Conservation (phyloP, 1,284 basidiomycete species). For the Mycena citricolor region DNA sequence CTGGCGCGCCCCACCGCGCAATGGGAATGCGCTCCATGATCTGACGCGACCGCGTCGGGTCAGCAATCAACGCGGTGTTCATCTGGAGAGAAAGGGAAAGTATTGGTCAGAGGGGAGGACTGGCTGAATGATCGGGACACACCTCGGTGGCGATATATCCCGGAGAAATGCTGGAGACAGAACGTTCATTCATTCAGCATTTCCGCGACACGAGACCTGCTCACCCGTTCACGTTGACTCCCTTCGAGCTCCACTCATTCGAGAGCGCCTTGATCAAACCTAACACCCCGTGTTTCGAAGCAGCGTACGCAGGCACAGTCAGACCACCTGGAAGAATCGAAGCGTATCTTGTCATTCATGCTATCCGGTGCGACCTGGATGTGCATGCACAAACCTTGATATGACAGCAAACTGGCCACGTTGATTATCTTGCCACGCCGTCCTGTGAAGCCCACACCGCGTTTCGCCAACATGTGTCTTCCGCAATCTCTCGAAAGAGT, state of each 20-base stretch:
- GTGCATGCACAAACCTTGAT: too few relatives aligned
- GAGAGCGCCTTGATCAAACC: slow-evolving; percentile 66
- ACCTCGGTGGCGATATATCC: slow-evolving; percentile 94
- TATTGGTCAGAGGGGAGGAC: slow-evolving; percentile 1
- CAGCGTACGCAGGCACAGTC: slow-evolving; percentile 89
- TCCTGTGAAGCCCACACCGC: slow-evolving; percentile 25
- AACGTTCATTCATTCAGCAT: background rate
- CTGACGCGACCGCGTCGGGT: slow-evolving; percentile 77
- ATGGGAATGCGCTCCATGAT: slow-evolving; percentile 94
- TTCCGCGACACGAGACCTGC: too few relatives aligned
- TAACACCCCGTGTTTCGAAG: slow-evolving; percentile 56
- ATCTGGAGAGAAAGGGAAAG: slow-evolving; percentile 33
- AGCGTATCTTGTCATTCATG: slow-evolving; percentile 27
- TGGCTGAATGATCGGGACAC: slow-evolving; percentile 32
- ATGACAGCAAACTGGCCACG: slow-evolving; percentile 76
- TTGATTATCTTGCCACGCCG: slow-evolving; percentile 79
- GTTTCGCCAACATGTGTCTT: slow-evolving; percentile 73
- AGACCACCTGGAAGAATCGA: slow-evolving; percentile 49
- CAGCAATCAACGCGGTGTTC: slow-evolving; percentile 78
- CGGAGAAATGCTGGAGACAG: slow-evolving; percentile 84
- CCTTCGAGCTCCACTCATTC: slow-evolving; percentile 66
- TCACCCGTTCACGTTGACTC: slow-evolving; percentile 50
- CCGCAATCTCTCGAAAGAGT: slow-evolving; percentile 77
- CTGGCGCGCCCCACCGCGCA: slow-evolving; percentile 84
- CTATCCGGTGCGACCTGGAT: too few relatives aligned